Conservation (phyloP, 148 eudicot genomes). For the Vaccinium darrowii region DNA sequence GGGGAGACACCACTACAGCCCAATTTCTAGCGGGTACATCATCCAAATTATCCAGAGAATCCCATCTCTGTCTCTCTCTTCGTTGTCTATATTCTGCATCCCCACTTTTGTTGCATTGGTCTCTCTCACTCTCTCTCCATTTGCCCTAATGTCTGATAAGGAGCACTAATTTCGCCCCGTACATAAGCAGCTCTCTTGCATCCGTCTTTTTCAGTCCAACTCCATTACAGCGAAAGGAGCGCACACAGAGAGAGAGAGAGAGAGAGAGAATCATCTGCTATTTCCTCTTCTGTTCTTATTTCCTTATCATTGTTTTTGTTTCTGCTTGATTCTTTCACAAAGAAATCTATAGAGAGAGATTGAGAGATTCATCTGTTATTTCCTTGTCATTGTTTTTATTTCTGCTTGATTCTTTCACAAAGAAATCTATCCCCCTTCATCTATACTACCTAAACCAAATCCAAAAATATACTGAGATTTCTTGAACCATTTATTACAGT, state of each 20-base stretch:
- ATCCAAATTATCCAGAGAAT: not conserved
- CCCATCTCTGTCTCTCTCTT: constrained; percentile 11
- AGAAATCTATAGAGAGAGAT: not conserved
- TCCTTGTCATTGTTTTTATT: not conserved
- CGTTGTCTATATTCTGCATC: not conserved
- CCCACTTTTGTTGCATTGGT: constrained; percentile 19
- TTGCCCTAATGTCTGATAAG: not conserved
- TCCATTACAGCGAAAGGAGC: not conserved
- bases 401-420: constrained; percentile 3
- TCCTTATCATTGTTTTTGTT: too few relatives aligned
- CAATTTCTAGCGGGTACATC: too few relatives aligned
- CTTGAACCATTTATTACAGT: constrained; percentile 6
- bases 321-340: not conserved
- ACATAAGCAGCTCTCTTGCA: constrained; percentile 6
- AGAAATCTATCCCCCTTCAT: constrained; percentile 6
- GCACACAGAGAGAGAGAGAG: not conserved
- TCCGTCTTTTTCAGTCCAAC: not conserved
- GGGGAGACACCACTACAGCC: too few relatives aligned
- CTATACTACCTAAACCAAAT: not conserved
- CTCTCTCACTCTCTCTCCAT: not conserved
- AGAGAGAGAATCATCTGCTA: not conserved
- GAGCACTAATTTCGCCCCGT: not conserved
- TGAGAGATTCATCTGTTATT: not conserved
- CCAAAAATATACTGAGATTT: not conserved
- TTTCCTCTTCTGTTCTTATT: too few relatives aligned